Percentiles rank a stretch among this genome's conserved stretches.
These are phyloP conservation scores for Fusarium phyllophilum DNA, from an alignment of 2,329 filamentous ascomycete genomes.

Conservation along the genomic window DNA sequence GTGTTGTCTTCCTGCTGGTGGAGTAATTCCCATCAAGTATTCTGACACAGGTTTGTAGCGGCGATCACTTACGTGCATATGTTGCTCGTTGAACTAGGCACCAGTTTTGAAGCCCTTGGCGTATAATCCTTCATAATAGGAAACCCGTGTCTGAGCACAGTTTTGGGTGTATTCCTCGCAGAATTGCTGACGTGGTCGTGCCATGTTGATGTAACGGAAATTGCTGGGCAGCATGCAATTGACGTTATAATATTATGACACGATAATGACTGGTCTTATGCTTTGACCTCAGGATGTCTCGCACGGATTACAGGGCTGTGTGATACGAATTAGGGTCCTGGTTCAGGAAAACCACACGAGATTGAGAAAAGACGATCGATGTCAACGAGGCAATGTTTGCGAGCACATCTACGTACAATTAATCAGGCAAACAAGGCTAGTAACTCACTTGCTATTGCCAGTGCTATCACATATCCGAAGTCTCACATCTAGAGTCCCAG, in stretches of 20 bases:
- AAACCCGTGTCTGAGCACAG: neutral
- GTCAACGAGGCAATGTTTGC: neutral
- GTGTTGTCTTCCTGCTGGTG: constrained; percentile 18
- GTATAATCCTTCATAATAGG: neutral
- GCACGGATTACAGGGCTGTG: neutral
- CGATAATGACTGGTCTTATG: constrained; percentile 9
- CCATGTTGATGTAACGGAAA: neutral
- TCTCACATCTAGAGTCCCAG: neutral
- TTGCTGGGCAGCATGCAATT: neutral
- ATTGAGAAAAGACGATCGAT: neutral
- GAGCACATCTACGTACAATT: neutral
- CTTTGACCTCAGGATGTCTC: neutral
- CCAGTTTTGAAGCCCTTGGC: neutral
- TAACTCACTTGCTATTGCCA: neutral
- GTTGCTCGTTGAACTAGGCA: neutral
- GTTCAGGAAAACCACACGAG: neutral
- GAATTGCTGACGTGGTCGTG: neutral
- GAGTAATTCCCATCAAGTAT: neutral
- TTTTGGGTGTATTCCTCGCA: neutral
- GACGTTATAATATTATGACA: neutral
- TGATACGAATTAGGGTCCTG: neutral
- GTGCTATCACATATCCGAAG: neutral
- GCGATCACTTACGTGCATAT: constrained; percentile 6
- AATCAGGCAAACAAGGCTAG: neutral
- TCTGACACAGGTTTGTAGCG: neutral